Base-by-base conservation (phyloP, 495 filamentous ascomycete genomes). In the Tirmania nivea region DNA sequence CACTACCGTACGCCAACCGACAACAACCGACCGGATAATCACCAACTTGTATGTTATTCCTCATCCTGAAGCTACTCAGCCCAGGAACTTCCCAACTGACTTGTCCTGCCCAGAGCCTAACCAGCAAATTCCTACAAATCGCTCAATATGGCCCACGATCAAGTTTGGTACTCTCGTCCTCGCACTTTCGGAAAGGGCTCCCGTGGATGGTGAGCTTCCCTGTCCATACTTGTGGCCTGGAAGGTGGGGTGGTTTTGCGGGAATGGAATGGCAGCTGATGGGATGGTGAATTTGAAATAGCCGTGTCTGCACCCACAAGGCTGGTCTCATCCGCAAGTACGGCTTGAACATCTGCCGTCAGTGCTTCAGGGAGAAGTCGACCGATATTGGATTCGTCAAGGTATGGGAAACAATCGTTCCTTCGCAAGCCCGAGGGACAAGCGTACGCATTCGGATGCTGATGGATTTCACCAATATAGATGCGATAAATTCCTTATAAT, bases 271-370 rank as follows among this genome's bases (percentile, higher is more conserved):
- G 51, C 51, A 42, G 34, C 56, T 54, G 39, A 45, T 19, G 17
- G 39, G 1, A 45, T 47, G 59, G 54, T 57, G 52, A 66, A 53
- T 51, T 55, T 50, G 47, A 53, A 19, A 73, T 64, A 90, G 87
- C 81, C 88, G 87, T 68, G 87, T 95, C 73, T 94, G 87, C 80
- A 79, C 83, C 60, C 86, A 94, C 81, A 75, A 74, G 66, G 88
- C 86, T 62, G 87, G 87, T 86, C 77, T 95, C 57, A 89, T 95
- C 79, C 84, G 87, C 76, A 95, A 95, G 75, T 95, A 95, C 76
- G 88, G 88, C 69, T 78, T 97, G 67, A 88, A 95, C 74, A 89
- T 96, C 78, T 95, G 89, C 83, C 84, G 87, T 78, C 88, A 97
- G 75, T 96, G 90, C 81, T 97, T 97, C 79, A 75, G 90, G 67